phyloP scores from a whole-genome alignment of 495 filamentous ascomycete species.

The Neurospora sublineolata region DNA sequence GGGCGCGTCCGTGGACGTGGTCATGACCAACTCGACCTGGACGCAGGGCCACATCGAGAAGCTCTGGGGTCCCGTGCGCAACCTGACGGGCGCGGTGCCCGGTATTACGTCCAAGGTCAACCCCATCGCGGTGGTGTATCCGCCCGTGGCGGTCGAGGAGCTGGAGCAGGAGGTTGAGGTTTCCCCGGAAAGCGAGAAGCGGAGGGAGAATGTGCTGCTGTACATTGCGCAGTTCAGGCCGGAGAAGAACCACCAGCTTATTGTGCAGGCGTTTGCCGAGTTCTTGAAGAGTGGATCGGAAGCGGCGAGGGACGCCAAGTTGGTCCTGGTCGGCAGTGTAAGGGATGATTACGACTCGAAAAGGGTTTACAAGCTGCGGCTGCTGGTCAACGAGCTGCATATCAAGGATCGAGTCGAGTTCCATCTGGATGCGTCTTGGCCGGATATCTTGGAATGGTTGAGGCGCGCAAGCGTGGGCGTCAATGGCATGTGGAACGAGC shows the following conservation, averaged over 20 bases:
- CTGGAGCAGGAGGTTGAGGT: constrained; percentile 61
- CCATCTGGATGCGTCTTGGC: constrained; percentile 79
- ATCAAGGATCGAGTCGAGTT: constrained; percentile 78
- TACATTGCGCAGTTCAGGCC: constrained; percentile 97
- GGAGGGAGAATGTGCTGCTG: constrained; percentile 57
- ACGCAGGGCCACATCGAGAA: constrained; percentile 72
- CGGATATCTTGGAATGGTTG: constrained; percentile 69
- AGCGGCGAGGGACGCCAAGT: constrained; percentile 43
- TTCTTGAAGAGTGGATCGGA: constrained; percentile 37
- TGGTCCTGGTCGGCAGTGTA: constrained; percentile 81
- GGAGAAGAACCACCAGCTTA: constrained; percentile 85
- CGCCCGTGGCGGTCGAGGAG: constrained; percentile 80
- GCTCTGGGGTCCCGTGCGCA: constrained; percentile 59
- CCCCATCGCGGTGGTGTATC: constrained; percentile 65
- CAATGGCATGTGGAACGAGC: constrained; percentile 99
- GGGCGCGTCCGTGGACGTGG: constrained; percentile 71
- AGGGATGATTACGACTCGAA: constrained; percentile 73
- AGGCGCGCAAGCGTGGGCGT: constrained; percentile 65
- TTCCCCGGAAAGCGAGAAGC: constrained; percentile 48
- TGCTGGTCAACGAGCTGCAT: constrained; percentile 77
- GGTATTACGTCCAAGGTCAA: constrained; percentile 4
- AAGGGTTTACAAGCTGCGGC: constrained; percentile 78
- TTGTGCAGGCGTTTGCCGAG: constrained; percentile 71
- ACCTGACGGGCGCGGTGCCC: constrained; percentile 1
- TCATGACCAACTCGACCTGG: constrained; percentile 96